phyloP scores from a whole-genome alignment of 352 stramenopile genomes.

The Pythium insidiosum region DNA sequence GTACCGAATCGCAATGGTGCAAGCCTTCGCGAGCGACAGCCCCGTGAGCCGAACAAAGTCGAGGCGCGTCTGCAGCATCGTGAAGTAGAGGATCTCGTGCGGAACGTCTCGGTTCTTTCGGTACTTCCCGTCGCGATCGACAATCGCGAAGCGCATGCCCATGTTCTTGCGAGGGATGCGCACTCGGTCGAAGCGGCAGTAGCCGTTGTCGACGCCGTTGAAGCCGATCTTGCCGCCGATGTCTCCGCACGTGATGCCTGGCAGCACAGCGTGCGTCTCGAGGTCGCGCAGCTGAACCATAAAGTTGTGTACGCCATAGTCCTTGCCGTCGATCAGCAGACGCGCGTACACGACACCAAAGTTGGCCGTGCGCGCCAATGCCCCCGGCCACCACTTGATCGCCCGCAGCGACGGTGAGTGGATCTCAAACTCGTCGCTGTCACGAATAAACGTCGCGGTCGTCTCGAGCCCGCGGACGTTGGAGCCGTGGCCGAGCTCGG shows the following conservation, averaged over 20 bases:
- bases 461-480: conserved; percentile 91
- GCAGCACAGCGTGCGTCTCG: conserved; percentile 52
- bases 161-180: conserved; percentile 59
- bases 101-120: conserved; percentile 36
- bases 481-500: conserved; percentile 85
- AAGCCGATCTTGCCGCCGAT: conserved; percentile 67
- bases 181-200: conserved; percentile 45
- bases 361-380: conserved; percentile 91
- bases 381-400: conserved; percentile 96
- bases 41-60: conserved; percentile 44
- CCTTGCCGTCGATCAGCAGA: conserved; percentile 71
- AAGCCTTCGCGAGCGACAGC: conserved; percentile 72
- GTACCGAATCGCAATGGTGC: conserved; percentile 93
- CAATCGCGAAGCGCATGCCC: conserved; percentile 48
- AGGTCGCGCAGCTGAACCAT: conserved; percentile 91
- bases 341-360: conserved; percentile 84
- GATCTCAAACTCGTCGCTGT: conserved; percentile 91
- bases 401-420: conserved; percentile 92
- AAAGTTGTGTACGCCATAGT: conserved; percentile 95
- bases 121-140: conserved; percentile 58
- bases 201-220: conserved; percentile 71
- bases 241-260: conserved; percentile 51
- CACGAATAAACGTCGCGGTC: conserved; percentile 89
- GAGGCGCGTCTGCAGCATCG: conserved; percentile 76
- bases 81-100: conserved; percentile 65